phyloP scores from a whole-genome alignment of 78 protist species.

The Pigoraptor vietnamica region DNA sequence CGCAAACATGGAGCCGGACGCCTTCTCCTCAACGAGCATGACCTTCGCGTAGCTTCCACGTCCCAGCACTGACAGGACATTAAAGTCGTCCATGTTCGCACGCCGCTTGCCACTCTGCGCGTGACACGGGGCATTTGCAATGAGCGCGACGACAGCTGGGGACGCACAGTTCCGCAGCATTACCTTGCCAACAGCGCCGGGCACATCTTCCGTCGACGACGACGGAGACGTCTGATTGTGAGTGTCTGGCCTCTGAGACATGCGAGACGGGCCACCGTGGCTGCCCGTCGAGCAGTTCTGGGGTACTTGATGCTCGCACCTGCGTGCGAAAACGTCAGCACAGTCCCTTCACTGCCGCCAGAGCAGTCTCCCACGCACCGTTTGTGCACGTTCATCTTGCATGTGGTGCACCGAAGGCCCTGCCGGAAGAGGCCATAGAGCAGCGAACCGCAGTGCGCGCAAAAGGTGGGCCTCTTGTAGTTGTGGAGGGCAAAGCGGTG shows the following conservation, averaged over 20 bases:
- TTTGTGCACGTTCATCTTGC: constrained; percentile 35
- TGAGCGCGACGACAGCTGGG: no score
- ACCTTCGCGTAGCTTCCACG: constrained; percentile 64
- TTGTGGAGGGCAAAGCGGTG: constrained; percentile 29
- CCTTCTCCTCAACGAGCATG: not conserved
- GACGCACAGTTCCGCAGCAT: no score
- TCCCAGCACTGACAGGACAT: constrained; percentile 55
- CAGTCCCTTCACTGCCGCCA: no score
- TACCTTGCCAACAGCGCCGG: not conserved
- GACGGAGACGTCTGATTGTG: not conserved
- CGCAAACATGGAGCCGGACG: not conserved
- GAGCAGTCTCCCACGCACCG: not conserved
- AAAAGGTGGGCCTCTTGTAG: constrained; percentile 35
- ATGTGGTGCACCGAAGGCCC: constrained; percentile 13
- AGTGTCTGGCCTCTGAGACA: not conserved
- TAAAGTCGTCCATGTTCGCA: constrained; percentile 27
- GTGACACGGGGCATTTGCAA: no score
- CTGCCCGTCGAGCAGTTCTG: not conserved
- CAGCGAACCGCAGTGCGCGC: constrained; percentile 50
- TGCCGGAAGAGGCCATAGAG: constrained; percentile 27
- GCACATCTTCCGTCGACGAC: not conserved
- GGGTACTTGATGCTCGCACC: not conserved
- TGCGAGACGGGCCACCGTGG: not conserved
- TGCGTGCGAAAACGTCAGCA: no score
- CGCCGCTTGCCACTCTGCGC: not conserved